Conservation (phyloP, 2,329 filamentous ascomycete genomes). For the Apiospora aurea region DNA sequence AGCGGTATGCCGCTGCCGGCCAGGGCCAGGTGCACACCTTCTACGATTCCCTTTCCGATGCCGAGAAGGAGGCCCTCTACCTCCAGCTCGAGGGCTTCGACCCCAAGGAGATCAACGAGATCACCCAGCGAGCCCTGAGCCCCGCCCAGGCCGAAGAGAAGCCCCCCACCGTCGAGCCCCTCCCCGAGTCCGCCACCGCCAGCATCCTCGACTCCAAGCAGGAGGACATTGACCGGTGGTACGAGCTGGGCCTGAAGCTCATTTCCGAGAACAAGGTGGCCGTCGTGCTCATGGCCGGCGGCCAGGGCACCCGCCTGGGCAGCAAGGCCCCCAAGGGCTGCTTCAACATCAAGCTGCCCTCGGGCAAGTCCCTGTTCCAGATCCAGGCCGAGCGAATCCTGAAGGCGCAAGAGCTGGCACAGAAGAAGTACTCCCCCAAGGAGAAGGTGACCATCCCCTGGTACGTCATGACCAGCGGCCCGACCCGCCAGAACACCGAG, state of each 20-base stretch:
- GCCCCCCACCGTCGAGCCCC: conserved; percentile 69
- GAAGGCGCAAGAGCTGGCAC: conserved; percentile 83
- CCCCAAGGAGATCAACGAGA: conserved; percentile 84
- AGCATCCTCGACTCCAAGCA: conserved; percentile 89
- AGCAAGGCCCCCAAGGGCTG: conserved; percentile 97
- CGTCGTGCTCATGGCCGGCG: conserved; percentile 96
- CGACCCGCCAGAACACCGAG: conserved; percentile 90
- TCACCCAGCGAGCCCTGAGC: conserved; percentile 82
- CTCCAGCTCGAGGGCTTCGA: conserved; percentile 84
- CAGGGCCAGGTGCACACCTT: conserved; percentile 88
- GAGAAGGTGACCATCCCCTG: conserved; percentile 78
- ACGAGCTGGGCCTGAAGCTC: conserved; percentile 81
- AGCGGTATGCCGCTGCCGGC: conserved; percentile 75
- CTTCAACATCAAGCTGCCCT: conserved; percentile 94
- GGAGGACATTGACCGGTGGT: conserved; percentile 83
- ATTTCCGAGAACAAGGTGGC: conserved; percentile 77
- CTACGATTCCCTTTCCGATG: conserved; percentile 77
- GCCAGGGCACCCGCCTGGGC: conserved; percentile 92
- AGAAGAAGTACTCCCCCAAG: conserved; percentile 68
- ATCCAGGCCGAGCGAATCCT: conserved; percentile 94
- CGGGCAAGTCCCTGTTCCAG: conserved; percentile 94
- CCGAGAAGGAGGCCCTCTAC: conserved; percentile 81
- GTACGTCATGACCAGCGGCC: conserved; percentile 99
- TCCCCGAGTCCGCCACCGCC: conserved; percentile 84
- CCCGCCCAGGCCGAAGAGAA: conserved; percentile 69